Conservation (phyloP, 2,329 filamentous ascomycete species). For the Penicillium sp. region DNA sequence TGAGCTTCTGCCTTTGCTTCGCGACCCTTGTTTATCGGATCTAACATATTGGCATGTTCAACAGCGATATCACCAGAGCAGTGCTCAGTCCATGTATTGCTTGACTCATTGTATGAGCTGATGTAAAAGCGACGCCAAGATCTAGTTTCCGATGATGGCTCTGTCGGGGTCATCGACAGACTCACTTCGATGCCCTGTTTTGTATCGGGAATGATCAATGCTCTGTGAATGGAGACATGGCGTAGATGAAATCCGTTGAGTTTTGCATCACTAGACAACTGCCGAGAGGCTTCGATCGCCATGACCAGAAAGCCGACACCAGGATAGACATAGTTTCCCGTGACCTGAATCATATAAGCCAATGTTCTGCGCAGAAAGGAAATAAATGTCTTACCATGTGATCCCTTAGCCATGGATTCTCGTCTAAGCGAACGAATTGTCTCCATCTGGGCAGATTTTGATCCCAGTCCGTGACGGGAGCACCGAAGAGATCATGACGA, state of each 20-base stretch:
- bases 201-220: conserved; percentile 36
- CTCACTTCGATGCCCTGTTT: conserved; percentile 38
- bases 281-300: conserved; percentile 36
- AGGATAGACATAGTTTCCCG: conserved; percentile 31
- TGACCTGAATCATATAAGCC: conserved; percentile 21
- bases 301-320: conserved; percentile 36
- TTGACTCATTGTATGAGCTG: conserved; percentile 35
- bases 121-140: conserved; percentile 38
- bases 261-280: conserved; percentile 22
- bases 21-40: conserved; percentile 15
- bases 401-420: conserved; percentile 39
- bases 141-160: conserved; percentile 27
- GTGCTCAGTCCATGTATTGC: conserved; percentile 41
- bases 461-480: conserved; percentile 37
- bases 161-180: conserved; percentile 30
- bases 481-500: conserved; percentile 38
- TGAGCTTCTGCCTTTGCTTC: conserved; percentile 22
- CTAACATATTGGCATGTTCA: conserved; percentile 16
- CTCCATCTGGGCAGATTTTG: conserved; percentile 33
- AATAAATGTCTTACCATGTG: conserved; percentile 28
- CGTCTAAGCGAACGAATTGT: conserved; percentile 34
- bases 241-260: conserved; percentile 26
- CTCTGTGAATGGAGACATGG: conserved; percentile 34
- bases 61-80: conserved; percentile 38
- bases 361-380: no score